Evolutionary conservation across 2,329 filamentous ascomycete genomes (phyloP).

Genomic region (Hypoxylon rubiginosum): DNA sequence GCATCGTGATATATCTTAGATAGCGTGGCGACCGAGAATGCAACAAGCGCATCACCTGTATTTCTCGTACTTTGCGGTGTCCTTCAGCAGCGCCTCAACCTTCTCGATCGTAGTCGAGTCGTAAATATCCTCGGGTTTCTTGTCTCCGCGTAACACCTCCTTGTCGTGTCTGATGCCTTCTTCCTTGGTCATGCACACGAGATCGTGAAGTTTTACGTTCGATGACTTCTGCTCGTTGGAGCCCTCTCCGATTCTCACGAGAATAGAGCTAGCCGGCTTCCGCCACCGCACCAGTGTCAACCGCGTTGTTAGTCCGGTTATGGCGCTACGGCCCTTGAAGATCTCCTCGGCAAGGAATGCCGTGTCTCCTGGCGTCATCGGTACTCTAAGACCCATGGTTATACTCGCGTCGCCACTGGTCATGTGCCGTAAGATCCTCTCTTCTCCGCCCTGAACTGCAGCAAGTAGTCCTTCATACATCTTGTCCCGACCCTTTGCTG

Average conservation of each 20-base stretch:
- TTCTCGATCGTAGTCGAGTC: slow-evolving; percentile 73
- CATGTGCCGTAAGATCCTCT: slow-evolving; percentile 73
- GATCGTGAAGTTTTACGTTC: slow-evolving; percentile 61
- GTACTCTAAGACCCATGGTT: slow-evolving; percentile 80
- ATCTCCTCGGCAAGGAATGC: slow-evolving; percentile 92
- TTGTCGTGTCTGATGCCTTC: slow-evolving; percentile 76
- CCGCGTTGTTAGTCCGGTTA: slow-evolving; percentile 85
- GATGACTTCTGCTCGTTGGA: slow-evolving; percentile 83
- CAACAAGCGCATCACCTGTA: slow-evolving; percentile 54
- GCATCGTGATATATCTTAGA: neutral
- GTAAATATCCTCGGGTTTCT: slow-evolving; percentile 80
- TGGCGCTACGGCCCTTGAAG: slow-evolving; percentile 82
- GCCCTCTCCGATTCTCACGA: slow-evolving; percentile 71
- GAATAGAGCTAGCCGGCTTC: slow-evolving; percentile 71
- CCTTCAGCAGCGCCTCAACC: slow-evolving; percentile 75
- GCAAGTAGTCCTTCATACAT: slow-evolving; percentile 89
- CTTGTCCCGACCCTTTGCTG: slow-evolving; percentile 86
- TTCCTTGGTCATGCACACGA: slow-evolving; percentile 55
- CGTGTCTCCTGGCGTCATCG: slow-evolving; percentile 83
- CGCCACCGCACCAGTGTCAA: slow-evolving; percentile 86
- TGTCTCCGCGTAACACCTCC: slow-evolving; percentile 78
- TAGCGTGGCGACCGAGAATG: neutral
- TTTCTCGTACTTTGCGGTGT: slow-evolving; percentile 73
- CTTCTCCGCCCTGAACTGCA: slow-evolving; percentile 81
- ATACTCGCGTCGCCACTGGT: slow-evolving; percentile 63